Percentiles rank a stretch among this genome's conserved stretches.
phyloP scores from a whole-genome alignment of 768 basidiomycete species.

The Panaeolus papilionaceus region DNA sequence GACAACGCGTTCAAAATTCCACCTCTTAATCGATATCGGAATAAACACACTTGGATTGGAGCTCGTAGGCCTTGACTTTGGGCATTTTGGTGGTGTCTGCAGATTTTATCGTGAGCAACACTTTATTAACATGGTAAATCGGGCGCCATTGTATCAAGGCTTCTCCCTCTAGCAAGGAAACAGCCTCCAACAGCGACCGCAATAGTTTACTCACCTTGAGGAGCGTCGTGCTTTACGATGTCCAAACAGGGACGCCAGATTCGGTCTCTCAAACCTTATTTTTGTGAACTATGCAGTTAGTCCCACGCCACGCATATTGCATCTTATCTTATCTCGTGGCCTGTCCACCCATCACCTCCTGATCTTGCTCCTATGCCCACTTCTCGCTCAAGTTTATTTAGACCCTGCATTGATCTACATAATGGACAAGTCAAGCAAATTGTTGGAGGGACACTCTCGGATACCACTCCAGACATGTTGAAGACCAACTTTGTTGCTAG shows the following conservation, averaged over 20 bases:
- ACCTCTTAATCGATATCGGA: background rate
- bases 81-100: conserved; percentile 67
- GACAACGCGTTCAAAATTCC: conserved; percentile 27
- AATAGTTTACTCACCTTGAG: conserved; percentile 47
- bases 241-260: conserved; percentile 34
- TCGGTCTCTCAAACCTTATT: conserved; percentile 52
- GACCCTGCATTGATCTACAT: conserved; percentile 97
- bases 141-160: background rate
- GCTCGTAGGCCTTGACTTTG: conserved; percentile 97
- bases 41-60: conserved; percentile 85
- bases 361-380: conserved; percentile 36
- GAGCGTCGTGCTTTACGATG: conserved; percentile 48
- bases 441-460: conserved; percentile 91
- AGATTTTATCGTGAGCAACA: conserved; percentile 7
- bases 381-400: conserved; percentile 62
- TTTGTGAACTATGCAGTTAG: conserved; percentile 47
- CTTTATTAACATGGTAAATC: conserved; percentile 1
- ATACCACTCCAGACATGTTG: conserved; percentile 60
- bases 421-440: conserved; percentile 97
- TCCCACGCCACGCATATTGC: conserved; percentile 37
- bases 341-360: conserved; percentile 11
- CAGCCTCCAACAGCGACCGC: conserved; percentile 22
- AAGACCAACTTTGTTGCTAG: conserved; percentile 92
- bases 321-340: conserved; percentile 39
- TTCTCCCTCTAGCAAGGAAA: conserved; percentile 8